A percentile compares a stretch with the other conserved stretches of the same genome.
phyloP scores from a whole-genome alignment of 148 eudicot genomes.

The Rhododendron mucronatum region DNA sequence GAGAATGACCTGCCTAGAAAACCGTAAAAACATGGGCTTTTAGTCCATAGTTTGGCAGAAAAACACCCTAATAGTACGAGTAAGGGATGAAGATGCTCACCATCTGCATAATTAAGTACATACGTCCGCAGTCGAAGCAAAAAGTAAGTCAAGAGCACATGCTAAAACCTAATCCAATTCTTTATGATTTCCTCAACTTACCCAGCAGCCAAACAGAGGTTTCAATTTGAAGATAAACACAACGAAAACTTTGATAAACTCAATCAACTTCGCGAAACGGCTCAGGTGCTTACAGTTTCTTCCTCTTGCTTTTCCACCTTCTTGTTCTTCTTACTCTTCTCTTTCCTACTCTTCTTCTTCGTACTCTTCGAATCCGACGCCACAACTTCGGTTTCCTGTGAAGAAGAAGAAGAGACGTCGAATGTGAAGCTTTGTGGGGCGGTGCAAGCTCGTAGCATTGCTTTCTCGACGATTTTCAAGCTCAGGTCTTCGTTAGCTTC shows the following conservation, averaged over 20 bases:
- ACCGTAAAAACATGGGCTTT: not conserved
- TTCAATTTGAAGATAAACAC: not conserved
- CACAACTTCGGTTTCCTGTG: not conserved
- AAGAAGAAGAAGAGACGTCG: not conserved
- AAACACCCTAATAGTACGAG: no score
- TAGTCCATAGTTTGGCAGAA: not conserved
- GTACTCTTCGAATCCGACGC: slow-evolving; percentile 20
- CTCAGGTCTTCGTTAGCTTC: slow-evolving; percentile 89
- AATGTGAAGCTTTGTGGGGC: not conserved
- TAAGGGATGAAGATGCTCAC: no score
- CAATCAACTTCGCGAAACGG: not conserved
- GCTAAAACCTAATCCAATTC: not conserved
- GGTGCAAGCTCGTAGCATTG: slow-evolving; percentile 43
- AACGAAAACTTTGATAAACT: not conserved
- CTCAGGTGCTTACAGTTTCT: slow-evolving; percentile 25
- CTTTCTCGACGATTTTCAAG: slow-evolving; percentile 69
- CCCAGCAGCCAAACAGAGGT: not conserved
- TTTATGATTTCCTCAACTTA: not conserved
- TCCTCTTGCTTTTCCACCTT: slow-evolving; percentile 19
- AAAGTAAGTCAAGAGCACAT: not conserved
- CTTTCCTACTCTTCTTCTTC: slow-evolving; percentile 27
- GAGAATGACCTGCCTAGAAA: not conserved
- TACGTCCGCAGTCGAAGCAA: not conserved
- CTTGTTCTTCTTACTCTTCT: slow-evolving; percentile 24
- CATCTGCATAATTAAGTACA: not conserved